phyloP scores from a whole-genome alignment of 768 basidiomycete species.

The Mycena alexandri region DNA sequence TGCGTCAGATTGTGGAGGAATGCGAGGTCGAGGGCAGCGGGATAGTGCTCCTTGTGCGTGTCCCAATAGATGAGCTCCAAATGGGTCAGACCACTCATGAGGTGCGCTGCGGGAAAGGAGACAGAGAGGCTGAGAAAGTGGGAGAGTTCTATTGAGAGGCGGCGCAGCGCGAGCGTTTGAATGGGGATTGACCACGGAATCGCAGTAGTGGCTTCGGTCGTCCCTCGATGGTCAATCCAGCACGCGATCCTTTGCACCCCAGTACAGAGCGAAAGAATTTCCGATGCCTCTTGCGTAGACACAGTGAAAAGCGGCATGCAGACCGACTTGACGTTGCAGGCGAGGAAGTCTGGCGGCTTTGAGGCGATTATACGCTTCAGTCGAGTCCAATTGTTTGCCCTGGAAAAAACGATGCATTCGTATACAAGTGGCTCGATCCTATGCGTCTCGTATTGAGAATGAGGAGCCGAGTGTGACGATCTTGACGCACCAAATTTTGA shows the following conservation, averaged over 20 bases:
- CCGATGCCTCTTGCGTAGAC: neutral
- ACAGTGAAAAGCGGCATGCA: conserved; percentile 3
- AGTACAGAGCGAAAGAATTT: conserved; percentile 6
- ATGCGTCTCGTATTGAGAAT: neutral
- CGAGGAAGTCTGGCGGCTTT: conserved; percentile 13
- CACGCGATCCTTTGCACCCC: conserved; percentile 5
- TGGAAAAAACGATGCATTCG: neutral
- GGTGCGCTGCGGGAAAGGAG: neutral
- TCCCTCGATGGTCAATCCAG: neutral
- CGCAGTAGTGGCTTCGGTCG: too few species aligned
- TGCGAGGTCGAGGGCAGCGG: conserved; percentile 2
- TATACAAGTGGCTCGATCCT: conserved; percentile 14
- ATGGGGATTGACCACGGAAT: neutral
- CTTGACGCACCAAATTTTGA: conserved; percentile 17
- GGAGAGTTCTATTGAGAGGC: conserved; percentile 21
- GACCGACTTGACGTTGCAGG: neutral
- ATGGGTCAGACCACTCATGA: conserved; percentile 3
- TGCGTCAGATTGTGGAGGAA: neutral
- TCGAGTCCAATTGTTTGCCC: conserved; percentile 7
- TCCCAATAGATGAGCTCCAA: conserved; percentile 12
- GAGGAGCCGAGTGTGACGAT: too few species aligned
- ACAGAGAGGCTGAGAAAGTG: conserved; percentile 18
- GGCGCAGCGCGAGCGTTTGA: neutral
- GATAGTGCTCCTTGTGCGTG: neutral
- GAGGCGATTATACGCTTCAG: conserved; percentile 1